Evolutionary conservation across 2,329 filamentous ascomycete genomes (phyloP), one percentile per base, ranked within the genome.

Genomic region (Stemphylium beticola): DNA sequence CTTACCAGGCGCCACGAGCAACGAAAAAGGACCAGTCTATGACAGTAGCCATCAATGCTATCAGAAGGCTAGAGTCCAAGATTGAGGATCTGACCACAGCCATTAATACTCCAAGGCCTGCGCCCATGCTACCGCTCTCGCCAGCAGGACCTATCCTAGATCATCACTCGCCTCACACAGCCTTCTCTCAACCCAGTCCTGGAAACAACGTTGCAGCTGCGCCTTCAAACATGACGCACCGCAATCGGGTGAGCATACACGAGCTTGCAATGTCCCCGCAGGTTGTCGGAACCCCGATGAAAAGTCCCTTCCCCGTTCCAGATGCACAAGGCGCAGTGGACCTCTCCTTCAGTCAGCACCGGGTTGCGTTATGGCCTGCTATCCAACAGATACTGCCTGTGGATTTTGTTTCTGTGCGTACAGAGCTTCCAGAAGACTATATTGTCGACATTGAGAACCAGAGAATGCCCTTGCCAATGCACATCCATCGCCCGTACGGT

Each of bases 1-100:
- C 76, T 38, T 84, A 83, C 62, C 80, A 81, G 56, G 79, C 82
- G 62, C 79, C 81, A 53, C 82, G 82, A 61, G 75, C 79, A 11
- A 83, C 81, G 33, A 83, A 83, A 59, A 82, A 81, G 47, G 82
- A 84, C 53, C 80, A 82, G 49, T 83, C 82, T 3, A 77, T 84
- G 65, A 76, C 78, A 22, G 78, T 83, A 65, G 82, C 83, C 26
- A 83, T 83, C 68, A 83, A 82, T 61, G 81, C 81, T 10, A 77
- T 84, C 20, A 77, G 81, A 67, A 76, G 82, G 11, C 74, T 84
- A 15, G 82, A 84, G 64, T 74, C 77, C 4, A 84, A 83, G 62
- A 73, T 84, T 34, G 81, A 84, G 60, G 75, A 77, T 47, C 66
- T 82, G 12, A 79, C 80, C 45, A 72, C 59, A 52, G 75, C 58